Base-by-base conservation (phyloP, 148 eudicot genomes). In the Tetragonia tetragonoides region DNA sequence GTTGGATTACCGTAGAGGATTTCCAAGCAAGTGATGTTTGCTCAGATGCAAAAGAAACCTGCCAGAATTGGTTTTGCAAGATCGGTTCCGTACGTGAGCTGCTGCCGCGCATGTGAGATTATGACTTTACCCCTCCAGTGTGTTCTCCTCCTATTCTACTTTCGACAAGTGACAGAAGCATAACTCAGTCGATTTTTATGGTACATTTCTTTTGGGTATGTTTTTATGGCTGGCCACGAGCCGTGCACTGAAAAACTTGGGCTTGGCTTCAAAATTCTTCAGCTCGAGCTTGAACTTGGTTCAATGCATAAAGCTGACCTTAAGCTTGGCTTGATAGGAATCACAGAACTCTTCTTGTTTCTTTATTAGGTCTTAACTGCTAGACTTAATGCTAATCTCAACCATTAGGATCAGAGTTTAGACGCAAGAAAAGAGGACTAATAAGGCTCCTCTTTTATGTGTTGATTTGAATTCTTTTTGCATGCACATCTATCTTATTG, bases 41-140 rank as follows among this genome's bases (percentile, higher is more conserved):
- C 78, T 65, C 77, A 46, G 92, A 90, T 59, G 97, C 94, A 60
- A 90, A 88, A 81, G 94, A 92, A 78, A 92, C 86, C 78, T 92
- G 97, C 84, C 79, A 80, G 68, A 90, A 92, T 82, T 92, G 94
- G 94, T 90, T 92, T 81, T 81, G 88, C 86, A 92, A 92, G 88
- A 84, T 92, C 77, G 90, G 92, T 66, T 85, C 92, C 40, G 78
- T 90, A 77, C 87, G 77, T 44, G 94, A 90, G 85, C 87, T 92
- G 81, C 84, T 92, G 81, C 97, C 97, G 28, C 97, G 97, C 87
- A 88, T 92, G 97, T 92, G 81, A 92, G 78, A 72, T 74, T 78
- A 68, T 73, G 38, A 10, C 75, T 41, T 63, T 12, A 18, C 10
- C 2, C 39, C 51, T 37, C 40, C 56, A 60, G 15, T 74, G 51